Evolutionary conservation across 163 green algal species (phyloP), one percentile per base, ranked within the genome.

Genomic region (Smithsoniella earleae): DNA sequence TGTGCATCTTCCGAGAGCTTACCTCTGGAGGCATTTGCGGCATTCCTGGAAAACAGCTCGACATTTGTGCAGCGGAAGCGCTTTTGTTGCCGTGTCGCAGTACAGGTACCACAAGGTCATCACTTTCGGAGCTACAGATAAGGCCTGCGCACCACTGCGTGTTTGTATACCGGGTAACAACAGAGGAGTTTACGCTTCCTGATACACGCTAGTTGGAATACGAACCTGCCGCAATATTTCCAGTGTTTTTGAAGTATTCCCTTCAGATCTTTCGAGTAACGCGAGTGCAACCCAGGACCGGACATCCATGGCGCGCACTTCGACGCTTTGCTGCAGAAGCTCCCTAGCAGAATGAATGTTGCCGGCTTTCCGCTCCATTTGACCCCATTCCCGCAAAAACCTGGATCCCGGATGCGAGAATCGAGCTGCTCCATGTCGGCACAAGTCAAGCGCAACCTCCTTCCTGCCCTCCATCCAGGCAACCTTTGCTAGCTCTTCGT

Each of bases 401-500:
- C 58, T 30, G 8, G 58, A 69, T 3, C 30, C 43, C 5, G 58
- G 58, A 45, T 30, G 27, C 34, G n/a, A n/a, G n/a, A n/a, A n/a
- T n/a, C n/a, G n/a, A n/a, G n/a, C n/a, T 3, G 58, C 58, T 4
- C 58, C 58, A 34, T 69, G 34, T 33, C 43, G 58, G 6, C 40
- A 69, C 5, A 69, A n/a, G 27, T 34, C 25, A 4, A 25, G 58
- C 22, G 58, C 58, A 10, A 69, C 58, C 0, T 69, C 58, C 27
- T 30, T 30, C 25, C 58, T 30, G 25, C 58, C 58, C 20, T 69
- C 58, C 8, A 34, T 25, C 27, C 40, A 16, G 8, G 58, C 58
- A 34, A 69, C 30, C 25, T 69, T 69, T 69, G 58, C 58, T 6
- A 69, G 58, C 58, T 69, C 58, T 13, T 69, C 58, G 8, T 30